Conservation (phyloP, 495 filamentous ascomycete genomes). For the Penicillium waksmanii region DNA sequence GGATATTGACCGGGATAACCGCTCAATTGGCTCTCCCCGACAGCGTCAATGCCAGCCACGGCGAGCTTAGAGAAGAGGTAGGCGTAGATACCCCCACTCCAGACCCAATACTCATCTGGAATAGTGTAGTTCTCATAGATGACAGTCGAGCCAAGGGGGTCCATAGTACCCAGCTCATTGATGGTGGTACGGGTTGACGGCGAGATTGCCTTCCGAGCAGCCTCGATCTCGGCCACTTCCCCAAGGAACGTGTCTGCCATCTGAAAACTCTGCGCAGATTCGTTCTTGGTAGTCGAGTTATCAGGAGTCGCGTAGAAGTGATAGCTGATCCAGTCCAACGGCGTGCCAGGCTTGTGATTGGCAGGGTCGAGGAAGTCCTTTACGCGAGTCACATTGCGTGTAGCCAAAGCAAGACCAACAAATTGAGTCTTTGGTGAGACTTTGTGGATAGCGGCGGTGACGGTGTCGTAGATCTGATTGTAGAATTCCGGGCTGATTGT, state of each 20-base stretch:
- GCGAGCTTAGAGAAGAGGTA: constrained; percentile 11
- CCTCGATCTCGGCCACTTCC: constrained; percentile 8
- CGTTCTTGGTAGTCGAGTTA: constrained; percentile 8
- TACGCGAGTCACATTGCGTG: constrained; percentile 13
- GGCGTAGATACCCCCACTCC: constrained; percentile 11
- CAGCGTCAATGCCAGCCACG: constrained; percentile 11
- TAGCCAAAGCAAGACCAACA: constrained; percentile 13
- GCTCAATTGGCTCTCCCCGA: constrained; percentile 14
- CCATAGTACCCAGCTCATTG: constrained; percentile 13
- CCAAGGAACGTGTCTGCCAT: constrained; percentile 5
- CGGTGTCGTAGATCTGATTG: constrained; percentile 11
- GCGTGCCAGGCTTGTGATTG: constrained; percentile 9
- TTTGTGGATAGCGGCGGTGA: constrained; percentile 8
- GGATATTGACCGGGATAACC: constrained; percentile 18
- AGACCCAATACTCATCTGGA: constrained; percentile 13
- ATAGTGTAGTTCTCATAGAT: constrained; percentile 6
- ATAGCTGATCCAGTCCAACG: constrained; percentile 16
- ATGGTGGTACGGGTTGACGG: background rate
- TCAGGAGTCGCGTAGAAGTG: constrained; percentile 4
- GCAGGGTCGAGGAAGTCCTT: constrained; percentile 8
- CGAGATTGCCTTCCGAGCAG: constrained; percentile 2
- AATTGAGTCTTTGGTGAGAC: constrained; percentile 11
- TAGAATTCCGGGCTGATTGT: constrained; percentile 8
- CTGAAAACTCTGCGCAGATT: constrained; percentile 10
- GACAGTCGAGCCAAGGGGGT: constrained; percentile 6